Percentiles rank a stretch among this genome's conserved stretches.
Evolutionary conservation across 257 asterid genomes (phyloP).

Genomic region (Jacaranda mimosifolia): DNA sequence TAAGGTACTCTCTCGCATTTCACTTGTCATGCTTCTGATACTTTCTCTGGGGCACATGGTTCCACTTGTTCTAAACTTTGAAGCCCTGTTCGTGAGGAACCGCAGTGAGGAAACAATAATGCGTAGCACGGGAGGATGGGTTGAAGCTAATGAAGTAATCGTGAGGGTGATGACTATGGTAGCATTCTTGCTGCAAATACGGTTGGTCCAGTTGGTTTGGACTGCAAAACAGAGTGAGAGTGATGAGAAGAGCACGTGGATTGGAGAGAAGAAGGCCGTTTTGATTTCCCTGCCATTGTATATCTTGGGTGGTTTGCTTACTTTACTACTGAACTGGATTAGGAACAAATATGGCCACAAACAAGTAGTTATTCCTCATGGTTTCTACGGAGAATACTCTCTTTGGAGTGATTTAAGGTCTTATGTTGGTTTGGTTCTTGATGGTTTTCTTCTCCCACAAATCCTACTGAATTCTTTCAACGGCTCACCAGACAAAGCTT

Average conservation of each 20-base stretch:
- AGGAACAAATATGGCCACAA: conserved; percentile 12
- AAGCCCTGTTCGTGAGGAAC: conserved; percentile 50
- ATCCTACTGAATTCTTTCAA: conserved; percentile 54
- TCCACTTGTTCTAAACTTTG: conserved; percentile 71
- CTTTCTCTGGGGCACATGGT: conserved; percentile 67
- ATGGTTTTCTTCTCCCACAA: conserved; percentile 77
- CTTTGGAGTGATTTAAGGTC: conserved; percentile 58
- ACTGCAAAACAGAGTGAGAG: conserved; percentile 39
- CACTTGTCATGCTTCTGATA: conserved; percentile 59
- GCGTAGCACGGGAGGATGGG: conserved; percentile 51
- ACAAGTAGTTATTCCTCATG: too few species aligned
- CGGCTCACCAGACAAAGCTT: conserved; percentile 47
- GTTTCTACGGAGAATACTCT: conserved; percentile 6
- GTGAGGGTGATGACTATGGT: conserved; percentile 64
- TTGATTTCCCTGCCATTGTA: conserved; percentile 44
- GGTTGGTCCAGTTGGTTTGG: conserved; percentile 73
- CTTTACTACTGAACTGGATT: conserved; percentile 48
- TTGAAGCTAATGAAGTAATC: conserved; percentile 67
- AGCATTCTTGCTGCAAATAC: conserved; percentile 61
- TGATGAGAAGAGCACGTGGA: conserved; percentile 35
- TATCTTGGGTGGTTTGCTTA: conserved; percentile 51
- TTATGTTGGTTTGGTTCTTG: conserved; percentile 66
- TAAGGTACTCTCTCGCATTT: conserved; percentile 50
- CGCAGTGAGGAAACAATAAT: conserved; percentile 28
- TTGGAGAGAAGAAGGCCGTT: conserved; percentile 44